Evolutionary conservation across 1,284 basidiomycete species (phyloP), one percentile per base, ranked within the genome.

Genomic region (Anthracocystis walkeri): DNA sequence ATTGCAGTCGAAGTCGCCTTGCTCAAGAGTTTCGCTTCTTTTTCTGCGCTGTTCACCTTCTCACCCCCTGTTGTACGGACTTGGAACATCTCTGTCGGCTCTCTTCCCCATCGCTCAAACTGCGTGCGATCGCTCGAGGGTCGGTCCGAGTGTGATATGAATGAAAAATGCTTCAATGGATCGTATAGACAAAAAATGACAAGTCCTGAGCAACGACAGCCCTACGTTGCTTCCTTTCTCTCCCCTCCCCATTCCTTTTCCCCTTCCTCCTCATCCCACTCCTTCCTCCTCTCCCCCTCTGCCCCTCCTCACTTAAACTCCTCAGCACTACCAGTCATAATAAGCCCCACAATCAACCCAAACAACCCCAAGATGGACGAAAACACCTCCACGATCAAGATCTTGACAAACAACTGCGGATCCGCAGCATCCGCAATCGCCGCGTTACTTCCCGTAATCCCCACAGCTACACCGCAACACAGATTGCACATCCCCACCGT

Each of bases 351-450:
- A 46, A 84, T 84, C 42, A 85, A 61, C 3, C 83, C 83, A 58
- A 85, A 85, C 33, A 85, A 54, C 12, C 83, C 83, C 35, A 85
- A 56, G 38, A 85, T 85, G n/a, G 68, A 73, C 44, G 75, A 77
- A 50, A 85, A 85, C n/a, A 85, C 78, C 66, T 80, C 76, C 7
- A 82, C 78, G 52, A 80, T 78, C 58, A 82, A 46, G 27, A 82
- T 83, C 70, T 84, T 84, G 71, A 85, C 81, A 57, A 85, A 85
- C 23, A 85, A 66, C 70, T 84, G 82, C 18, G 82, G 79, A 68
- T 85, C 82, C 2, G 83, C 82, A 0, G 83, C 83, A 68, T 85
- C 83, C 6, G 83, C 82, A 2, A 85, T 60, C 1, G 83, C 83
- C 12, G 82, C 83, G 45, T 85, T 85, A 20, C 80, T 78, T 12